phyloP scores from a whole-genome alignment of 2,329 filamentous ascomycete species.

The Pleomassaria siparia region DNA sequence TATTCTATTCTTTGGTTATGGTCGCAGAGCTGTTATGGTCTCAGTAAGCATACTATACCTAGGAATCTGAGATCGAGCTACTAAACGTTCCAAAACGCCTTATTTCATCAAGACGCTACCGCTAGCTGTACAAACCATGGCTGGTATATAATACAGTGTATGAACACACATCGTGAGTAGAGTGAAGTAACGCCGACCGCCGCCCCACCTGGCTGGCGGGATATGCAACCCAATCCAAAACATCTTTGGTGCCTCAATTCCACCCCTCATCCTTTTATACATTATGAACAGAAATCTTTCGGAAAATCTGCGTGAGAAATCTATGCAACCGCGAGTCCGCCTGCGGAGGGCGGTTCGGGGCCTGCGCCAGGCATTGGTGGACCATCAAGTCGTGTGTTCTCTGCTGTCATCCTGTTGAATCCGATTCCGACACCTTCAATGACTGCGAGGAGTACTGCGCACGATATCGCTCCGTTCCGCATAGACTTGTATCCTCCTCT shows the following conservation, averaged over 20 bases:
- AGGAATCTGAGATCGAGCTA: no score
- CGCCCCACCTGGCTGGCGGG: slow-evolving; percentile 5
- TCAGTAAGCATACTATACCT: no score
- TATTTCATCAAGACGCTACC: background rate
- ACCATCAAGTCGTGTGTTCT: slow-evolving; percentile 74
- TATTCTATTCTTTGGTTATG: no score
- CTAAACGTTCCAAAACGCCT: no score
- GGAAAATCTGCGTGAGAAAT: background rate
- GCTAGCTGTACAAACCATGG: slow-evolving; percentile 1
- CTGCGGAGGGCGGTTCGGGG: background rate
- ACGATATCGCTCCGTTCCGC: slow-evolving; percentile 90
- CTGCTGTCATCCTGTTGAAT: slow-evolving; percentile 88
- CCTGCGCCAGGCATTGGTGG: slow-evolving; percentile 41
- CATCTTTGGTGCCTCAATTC: background rate
- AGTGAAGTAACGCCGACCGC: slow-evolving; percentile 9
- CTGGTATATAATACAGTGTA: slow-evolving; percentile 6
- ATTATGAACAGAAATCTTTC: background rate
- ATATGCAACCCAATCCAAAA: slow-evolving; percentile 5
- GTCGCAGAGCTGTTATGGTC: no score
- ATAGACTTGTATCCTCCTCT: slow-evolving; percentile 87
- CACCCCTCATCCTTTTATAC: background rate
- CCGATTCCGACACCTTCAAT: slow-evolving; percentile 96
- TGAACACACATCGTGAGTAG: slow-evolving; percentile 7
- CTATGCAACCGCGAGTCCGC: slow-evolving; percentile 2
- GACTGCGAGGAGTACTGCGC: slow-evolving; percentile 85